Evolutionary conservation across 2,329 filamentous ascomycete genomes (phyloP).

Genomic region (Purpureocillium lavendulum): DNA sequence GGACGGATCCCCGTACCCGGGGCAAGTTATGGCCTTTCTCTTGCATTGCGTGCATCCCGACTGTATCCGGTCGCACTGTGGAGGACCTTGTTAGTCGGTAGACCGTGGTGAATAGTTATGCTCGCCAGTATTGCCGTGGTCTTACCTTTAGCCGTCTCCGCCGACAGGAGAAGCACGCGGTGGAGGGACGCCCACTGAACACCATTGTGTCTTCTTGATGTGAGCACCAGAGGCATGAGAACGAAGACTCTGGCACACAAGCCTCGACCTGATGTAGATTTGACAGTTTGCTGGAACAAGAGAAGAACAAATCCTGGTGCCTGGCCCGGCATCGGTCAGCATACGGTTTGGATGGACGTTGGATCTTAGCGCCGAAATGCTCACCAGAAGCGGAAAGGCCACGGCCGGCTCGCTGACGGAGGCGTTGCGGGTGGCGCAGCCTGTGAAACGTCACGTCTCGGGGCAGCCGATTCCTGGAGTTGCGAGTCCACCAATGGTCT

Average conservation of each 20-base stretch:
- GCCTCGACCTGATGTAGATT: too few relatives aligned
- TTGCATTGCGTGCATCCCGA: slow-evolving; percentile 16
- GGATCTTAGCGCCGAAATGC: slow-evolving; percentile 8
- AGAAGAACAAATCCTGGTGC: too few relatives aligned
- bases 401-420: too few relatives aligned
- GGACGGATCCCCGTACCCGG: slow-evolving; percentile 15
- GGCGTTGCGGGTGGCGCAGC: too few relatives aligned
- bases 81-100: background rate
- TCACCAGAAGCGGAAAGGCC: slow-evolving; percentile 3
- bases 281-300: too few relatives aligned
- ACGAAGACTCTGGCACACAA: too few relatives aligned
- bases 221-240: too few relatives aligned
- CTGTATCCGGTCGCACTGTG: slow-evolving; percentile 16
- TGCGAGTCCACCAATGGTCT: background rate
- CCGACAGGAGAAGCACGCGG: slow-evolving; percentile 17
- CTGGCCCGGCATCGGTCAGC: too few relatives aligned
- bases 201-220: slow-evolving; percentile 12
- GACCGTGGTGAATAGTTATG: background rate
- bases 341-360: background rate
- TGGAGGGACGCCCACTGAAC: slow-evolving; percentile 18
- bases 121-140: background rate
- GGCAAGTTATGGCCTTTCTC: slow-evolving; percentile 15
- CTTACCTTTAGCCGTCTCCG: slow-evolving; percentile 15
- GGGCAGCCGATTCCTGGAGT: too few relatives aligned
- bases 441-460: too few relatives aligned